Evolutionary conservation across 768 basidiomycete genomes (phyloP).

Genomic region (Pulveroboletus sp.): DNA sequence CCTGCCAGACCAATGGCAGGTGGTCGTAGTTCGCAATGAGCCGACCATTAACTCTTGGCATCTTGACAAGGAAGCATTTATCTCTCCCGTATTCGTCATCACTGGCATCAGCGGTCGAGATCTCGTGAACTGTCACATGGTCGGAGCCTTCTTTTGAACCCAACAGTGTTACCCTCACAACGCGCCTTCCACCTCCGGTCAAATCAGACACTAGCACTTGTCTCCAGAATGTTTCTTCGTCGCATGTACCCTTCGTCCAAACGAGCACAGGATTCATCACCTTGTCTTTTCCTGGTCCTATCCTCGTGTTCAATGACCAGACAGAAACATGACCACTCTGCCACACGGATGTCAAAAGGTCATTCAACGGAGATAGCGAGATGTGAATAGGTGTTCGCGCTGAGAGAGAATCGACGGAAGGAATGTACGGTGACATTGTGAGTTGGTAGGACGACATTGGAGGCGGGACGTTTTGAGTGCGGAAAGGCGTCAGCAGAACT

Average conservation of each 20-base stretch:
- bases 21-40: conserved; percentile 31
- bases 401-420: neutral
- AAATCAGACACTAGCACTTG: conserved; percentile 24
- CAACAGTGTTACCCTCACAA: conserved; percentile 33
- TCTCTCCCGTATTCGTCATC: conserved; percentile 1
- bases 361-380: conserved; percentile 52
- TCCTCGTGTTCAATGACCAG: conserved; percentile 63
- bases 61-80: conserved; percentile 6
- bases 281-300: conserved; percentile 52
- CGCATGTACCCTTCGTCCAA: conserved; percentile 30
- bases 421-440: conserved; percentile 17
- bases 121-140: conserved; percentile 27
- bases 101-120: conserved; percentile 4
- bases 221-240: conserved; percentile 21
- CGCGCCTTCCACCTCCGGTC: neutral
- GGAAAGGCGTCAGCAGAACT: conserved; percentile 86
- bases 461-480: conserved; percentile 94
- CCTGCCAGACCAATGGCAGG: conserved; percentile 38
- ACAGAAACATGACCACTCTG: conserved; percentile 63
- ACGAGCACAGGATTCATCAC: conserved; percentile 50
- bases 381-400: conserved; percentile 55
- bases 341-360: conserved; percentile 65
- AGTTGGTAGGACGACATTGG: conserved; percentile 79
- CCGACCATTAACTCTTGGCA: conserved; percentile 44
- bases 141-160: conserved; percentile 36